Conservation (phyloP, 139 green algal species). For the Ulvella scutata region DNA sequence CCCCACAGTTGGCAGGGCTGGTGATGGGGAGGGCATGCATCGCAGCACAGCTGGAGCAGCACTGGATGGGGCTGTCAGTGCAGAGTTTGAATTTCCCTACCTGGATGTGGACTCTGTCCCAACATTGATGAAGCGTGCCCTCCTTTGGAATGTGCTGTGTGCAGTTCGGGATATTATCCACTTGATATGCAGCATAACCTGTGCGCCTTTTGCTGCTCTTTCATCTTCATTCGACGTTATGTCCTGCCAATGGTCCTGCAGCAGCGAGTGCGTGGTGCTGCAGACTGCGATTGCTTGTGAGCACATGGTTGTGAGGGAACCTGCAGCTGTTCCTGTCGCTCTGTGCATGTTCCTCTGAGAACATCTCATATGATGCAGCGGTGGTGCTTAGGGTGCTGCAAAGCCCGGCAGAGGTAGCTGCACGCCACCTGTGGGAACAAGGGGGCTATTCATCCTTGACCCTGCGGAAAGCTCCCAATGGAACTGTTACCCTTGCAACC, state of each 20-base stretch:
- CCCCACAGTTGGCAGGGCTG: neutral
- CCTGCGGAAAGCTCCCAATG: too few relatives aligned
- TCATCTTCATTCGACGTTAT: too few relatives aligned
- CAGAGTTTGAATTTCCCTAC: neutral
- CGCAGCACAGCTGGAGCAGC: neutral
- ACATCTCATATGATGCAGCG: neutral
- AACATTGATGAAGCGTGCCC: neutral
- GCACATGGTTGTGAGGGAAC: neutral
- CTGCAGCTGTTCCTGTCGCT: neutral
- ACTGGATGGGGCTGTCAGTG: too few relatives aligned
- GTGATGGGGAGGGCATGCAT: neutral
- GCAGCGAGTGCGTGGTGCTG: too few relatives aligned
- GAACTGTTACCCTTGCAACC: too few relatives aligned
- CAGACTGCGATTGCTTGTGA: neutral
- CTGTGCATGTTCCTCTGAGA: neutral
- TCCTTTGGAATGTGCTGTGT: neutral
- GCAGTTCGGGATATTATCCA: neutral
- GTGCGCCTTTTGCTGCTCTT: too few relatives aligned
- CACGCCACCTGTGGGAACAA: neutral
- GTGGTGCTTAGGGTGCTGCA: neutral
- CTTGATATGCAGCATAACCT: too few relatives aligned
- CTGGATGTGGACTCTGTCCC: neutral
- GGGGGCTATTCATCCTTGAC: too few relatives aligned
- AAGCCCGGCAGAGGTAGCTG: neutral
- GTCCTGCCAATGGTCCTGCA: too few relatives aligned